Evolutionary conservation across 768 basidiomycete species (phyloP), one percentile per base, ranked within the genome.

Genomic region (Hygrocybe coccinea): DNA sequence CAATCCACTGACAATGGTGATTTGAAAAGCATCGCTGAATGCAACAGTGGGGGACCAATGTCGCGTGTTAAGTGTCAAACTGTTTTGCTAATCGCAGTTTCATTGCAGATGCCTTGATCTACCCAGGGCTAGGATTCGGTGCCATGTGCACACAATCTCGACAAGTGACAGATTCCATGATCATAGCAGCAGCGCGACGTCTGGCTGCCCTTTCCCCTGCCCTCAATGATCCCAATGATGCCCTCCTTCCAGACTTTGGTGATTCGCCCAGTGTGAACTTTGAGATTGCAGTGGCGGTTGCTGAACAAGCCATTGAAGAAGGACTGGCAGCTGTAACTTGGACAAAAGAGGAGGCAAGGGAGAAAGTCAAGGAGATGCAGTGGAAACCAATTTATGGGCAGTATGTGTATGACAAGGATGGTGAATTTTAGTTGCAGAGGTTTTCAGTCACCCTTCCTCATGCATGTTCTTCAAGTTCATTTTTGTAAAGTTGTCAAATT

Each of bases 121-220:
- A 91, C 68, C 91, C 91, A 2, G 92, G 89, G 22, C 79, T 94
- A 33, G 91, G 90, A 6, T 84, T 89, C 57, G 91, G 91, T 35
- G 79, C 88, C 37, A 83, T 93, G 62, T 73, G 91, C 22, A 74
- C 83, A 9, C 74, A 84, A 56, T 83, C 88, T 0, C 75, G 79
- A 5, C 70, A 65, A 7, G 76, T 95, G 62, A 85, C 88, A 1
- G 89, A 92, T 67, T 80, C 77, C n/a, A 93, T 95, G 92, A 87
- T 95, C 67, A 84, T 91, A 38, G 87, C 87, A 2, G 91, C 88
- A 8, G 83, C 89, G 0, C 78, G 74, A 24, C 80, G 84, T 11
- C 84, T 95, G 36, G 89, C 91, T 0, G 74, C 81, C 7, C 79
- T 94, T 41, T 83, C 90, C 0, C 91, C 91, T 1, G 91, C 83